Evolutionary conservation across 2,329 filamentous ascomycete genomes (phyloP), one percentile per base, ranked within the genome.

Genomic region (Venturia pyrina): DNA sequence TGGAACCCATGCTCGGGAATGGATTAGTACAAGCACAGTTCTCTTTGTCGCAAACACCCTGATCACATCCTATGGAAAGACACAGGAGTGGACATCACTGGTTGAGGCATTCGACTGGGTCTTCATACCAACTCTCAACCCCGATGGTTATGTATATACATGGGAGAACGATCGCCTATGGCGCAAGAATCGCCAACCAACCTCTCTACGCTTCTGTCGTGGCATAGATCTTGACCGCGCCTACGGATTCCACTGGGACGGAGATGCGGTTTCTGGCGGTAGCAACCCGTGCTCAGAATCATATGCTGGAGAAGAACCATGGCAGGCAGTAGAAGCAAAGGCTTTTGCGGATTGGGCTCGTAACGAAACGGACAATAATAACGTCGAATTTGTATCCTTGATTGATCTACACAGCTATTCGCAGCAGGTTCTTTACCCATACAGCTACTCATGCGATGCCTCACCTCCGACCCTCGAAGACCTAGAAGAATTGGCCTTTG

Each of bases 401-500:
- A 74, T 98, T 57, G 95, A 99, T 74, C 82, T 98, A 34, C 95
- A 99, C 77, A 93, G 91, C 1, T 99, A 98, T 76, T 96, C 91
- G 0, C 93, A 99, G 77, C 90, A 97, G 76, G 88, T 99, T 28
- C 82, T 98, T 10, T 97, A 95, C 74, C 95, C 95, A 0, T 98
- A 93, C 75, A 88, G 90, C 5, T 96, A 91, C 77, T 90, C 90
- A 15, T 99, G 95, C 80, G 79, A 81, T 6, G 82, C 84, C 5
- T 81, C 87, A 37, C 93, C 95, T 15, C 93, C 93, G 0, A 92
- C 92, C 46, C 80, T 95, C 19, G 95, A 99, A 77, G 96, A 96
- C 71, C 83, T 99, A 1, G 87, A 96, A 76, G 95, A 99, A 76
- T 83, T 98, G 21, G 95, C 88, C 1, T 83, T 92, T 66, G 93